phyloP scores from a whole-genome alignment of 495 filamentous ascomycete species.

The Platismatia glauca region DNA sequence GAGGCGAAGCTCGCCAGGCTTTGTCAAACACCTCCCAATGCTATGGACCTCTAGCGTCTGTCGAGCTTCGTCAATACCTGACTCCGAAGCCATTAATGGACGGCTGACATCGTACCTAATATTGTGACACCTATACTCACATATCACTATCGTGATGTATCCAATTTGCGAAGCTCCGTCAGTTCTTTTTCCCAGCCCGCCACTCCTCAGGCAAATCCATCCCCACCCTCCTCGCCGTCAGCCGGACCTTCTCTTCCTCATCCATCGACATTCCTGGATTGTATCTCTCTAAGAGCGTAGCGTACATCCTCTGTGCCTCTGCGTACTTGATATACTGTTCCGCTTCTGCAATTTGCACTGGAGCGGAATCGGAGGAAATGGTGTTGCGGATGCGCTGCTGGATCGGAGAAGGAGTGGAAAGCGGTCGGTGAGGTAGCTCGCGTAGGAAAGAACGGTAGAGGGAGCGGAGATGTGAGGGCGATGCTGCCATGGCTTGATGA shows the following conservation, averaged over 20 bases:
- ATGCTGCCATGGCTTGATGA: conserved; percentile 18
- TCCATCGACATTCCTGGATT: conserved; percentile 82
- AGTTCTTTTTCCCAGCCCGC: conserved; percentile 12
- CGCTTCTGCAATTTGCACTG: conserved; percentile 44
- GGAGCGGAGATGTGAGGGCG: conserved; percentile 49
- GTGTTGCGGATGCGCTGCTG: conserved; percentile 37
- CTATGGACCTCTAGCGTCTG: background rate
- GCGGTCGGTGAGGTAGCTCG: conserved; percentile 67
- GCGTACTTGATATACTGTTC: conserved; percentile 74
- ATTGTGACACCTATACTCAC: background rate
- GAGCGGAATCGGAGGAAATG: conserved; percentile 44
- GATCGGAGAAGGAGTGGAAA: conserved; percentile 41
- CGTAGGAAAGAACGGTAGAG: conserved; percentile 86
- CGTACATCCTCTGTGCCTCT: conserved; percentile 73
- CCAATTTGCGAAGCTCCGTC: background rate
- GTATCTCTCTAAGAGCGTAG: conserved; percentile 74
- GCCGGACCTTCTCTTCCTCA: conserved; percentile 71
- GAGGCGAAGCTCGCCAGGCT: background rate
- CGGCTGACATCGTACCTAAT: background rate
- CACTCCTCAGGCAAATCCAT: conserved; percentile 68
- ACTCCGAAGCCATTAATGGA: background rate
- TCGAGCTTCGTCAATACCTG: background rate
- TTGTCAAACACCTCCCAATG: background rate
- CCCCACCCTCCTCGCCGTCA: conserved; percentile 81
- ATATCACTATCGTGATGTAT: no score